Percentiles rank a stretch among this genome's conserved stretches.
Evolutionary conservation across 495 filamentous ascomycete genomes (phyloP).

Genomic region (Arthonia radiata): DNA sequence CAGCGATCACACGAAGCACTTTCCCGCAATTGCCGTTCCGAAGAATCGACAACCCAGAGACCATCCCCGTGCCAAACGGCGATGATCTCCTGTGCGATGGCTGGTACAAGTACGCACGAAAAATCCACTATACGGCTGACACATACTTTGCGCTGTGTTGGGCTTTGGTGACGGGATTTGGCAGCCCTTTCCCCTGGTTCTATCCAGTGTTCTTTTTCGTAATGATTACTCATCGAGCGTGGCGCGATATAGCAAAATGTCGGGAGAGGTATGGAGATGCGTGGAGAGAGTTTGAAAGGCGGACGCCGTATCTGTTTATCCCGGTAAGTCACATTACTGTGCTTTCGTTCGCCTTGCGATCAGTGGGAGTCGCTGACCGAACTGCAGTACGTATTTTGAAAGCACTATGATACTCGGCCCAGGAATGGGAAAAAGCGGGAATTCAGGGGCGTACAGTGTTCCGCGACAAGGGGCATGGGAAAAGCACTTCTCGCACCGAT

Average conservation of each 20-base stretch:
- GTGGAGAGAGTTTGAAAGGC: conserved; percentile 72
- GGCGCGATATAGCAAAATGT: conserved; percentile 66
- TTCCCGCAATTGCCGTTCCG: conserved; percentile 94
- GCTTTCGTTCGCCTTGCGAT: too few relatives aligned
- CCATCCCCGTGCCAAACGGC: conserved; percentile 53
- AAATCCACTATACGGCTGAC: conserved; percentile 90
- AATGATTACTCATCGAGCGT: conserved; percentile 82
- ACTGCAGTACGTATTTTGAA: too few relatives aligned
- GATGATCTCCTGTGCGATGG: conserved; percentile 70
- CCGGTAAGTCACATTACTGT: conserved; percentile 48
- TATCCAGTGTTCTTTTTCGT: conserved; percentile 71
- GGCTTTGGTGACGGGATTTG: conserved; percentile 41
- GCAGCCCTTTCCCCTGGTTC: conserved; percentile 88
- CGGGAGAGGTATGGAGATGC: conserved; percentile 72
- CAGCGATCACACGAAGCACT: conserved; percentile 40
- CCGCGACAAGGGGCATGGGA: too few relatives aligned
- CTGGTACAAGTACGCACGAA: conserved; percentile 77
- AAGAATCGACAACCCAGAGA: conserved; percentile 60
- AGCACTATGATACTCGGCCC: too few relatives aligned
- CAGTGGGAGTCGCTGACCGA: too few relatives aligned
- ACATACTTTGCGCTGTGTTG: conserved; percentile 51
- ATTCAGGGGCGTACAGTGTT: too few relatives aligned
- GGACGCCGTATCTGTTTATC: conserved; percentile 86
- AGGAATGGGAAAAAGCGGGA: too few relatives aligned
- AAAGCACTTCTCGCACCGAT: too few relatives aligned